These are phyloP conservation scores for Pyrenochaeta sp. DNA, from an alignment of 2,329 filamentous ascomycete genomes.

Conservation along the genomic window DNA sequence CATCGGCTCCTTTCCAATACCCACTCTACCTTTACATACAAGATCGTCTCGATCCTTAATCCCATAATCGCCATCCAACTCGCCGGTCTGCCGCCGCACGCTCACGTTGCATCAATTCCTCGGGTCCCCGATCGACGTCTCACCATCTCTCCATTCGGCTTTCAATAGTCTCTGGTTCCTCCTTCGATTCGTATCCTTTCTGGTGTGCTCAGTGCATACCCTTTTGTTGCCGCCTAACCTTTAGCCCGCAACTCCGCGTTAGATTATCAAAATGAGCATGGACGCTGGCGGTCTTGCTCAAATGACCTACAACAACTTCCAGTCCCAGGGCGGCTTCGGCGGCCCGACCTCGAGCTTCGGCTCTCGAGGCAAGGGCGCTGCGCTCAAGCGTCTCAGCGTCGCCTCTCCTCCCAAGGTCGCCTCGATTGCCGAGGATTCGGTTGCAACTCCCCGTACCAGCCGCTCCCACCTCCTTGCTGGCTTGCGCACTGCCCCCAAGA, in stretches of 20 bases:
- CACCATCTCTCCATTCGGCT: slow-evolving; percentile 38
- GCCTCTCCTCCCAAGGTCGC: slow-evolving; percentile 74
- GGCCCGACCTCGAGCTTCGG: slow-evolving; percentile 83
- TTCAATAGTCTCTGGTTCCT: slow-evolving; percentile 19
- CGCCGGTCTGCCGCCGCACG: slow-evolving; percentile 31
- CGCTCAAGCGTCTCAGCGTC: slow-evolving; percentile 86
- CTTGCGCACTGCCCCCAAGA: slow-evolving; percentile 92
- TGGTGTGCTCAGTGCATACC: slow-evolving; percentile 32
- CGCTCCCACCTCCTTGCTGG: slow-evolving; percentile 94
- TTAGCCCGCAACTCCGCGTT: slow-evolving; percentile 34
- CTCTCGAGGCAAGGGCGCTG: slow-evolving; percentile 82
- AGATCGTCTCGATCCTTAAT: slow-evolving; percentile 51
- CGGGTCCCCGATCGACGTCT: slow-evolving; percentile 17
- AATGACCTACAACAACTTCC: slow-evolving; percentile 85
- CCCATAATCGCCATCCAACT: slow-evolving; percentile 42
- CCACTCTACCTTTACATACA: slow-evolving; percentile 35
- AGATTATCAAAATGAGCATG: slow-evolving; percentile 63
- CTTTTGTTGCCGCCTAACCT: slow-evolving; percentile 40
- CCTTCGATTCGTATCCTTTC: slow-evolving; percentile 45
- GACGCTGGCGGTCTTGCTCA: slow-evolving; percentile 99
- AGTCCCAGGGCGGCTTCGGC: slow-evolving; percentile 72
- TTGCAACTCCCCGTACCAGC: slow-evolving; percentile 83
- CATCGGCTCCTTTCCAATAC: slow-evolving; percentile 47
- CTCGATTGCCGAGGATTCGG: slow-evolving; percentile 71
- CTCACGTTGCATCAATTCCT: slow-evolving; percentile 26